Evolutionary conservation across 805 yeast genomes (phyloP), one percentile per base, ranked within the genome.

Genomic region (Yarrowia divulgata): DNA sequence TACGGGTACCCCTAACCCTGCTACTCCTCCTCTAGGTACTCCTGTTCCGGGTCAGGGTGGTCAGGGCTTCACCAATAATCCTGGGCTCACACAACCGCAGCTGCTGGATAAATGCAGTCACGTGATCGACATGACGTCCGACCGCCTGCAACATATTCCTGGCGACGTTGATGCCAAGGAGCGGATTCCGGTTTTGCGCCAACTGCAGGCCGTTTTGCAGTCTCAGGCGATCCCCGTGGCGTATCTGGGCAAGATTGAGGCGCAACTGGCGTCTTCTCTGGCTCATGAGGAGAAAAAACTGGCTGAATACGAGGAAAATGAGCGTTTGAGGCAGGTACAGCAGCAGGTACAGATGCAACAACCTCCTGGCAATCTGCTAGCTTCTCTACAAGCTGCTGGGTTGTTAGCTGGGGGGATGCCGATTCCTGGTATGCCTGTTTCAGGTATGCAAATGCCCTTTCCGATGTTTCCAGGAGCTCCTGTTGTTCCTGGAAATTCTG

Each of bases 271-370:
- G 29, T 71, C 72, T 18, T 74, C 74, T 60, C 67, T 72, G 8
- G 69, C 71, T 14, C 73, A 74, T 55, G 77, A 75, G 55, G 69
- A 70, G 23, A 73, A 73, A 29, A 77, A 78, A 67, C 70, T 81
- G 63, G 72, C 73, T 16, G 73, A 69, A 8, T 43, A 42, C n/a
- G 72, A 74, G 58, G 77, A 75, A 46, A 62, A 69, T 13, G 75
- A 73, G 35, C 78, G 79, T 58, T 69, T 80, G 49, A 71, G 73
- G n/a, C 72, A 46, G 13, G 37, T 32, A 23, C 50, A 58, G 52
- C 45, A 43, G 34, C 54, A 32, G 34, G 42, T 37, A 35, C 40
- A 49, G 32, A 43, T 19, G 18, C 72, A 45, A 12, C 29, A 18
- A 10, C 23, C 19, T 12, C 45, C 63, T 37, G 6, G 37, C 23